phyloP scores from a whole-genome alignment of 371 early-diverging fungal genomes.

The Mortierella sp. region DNA sequence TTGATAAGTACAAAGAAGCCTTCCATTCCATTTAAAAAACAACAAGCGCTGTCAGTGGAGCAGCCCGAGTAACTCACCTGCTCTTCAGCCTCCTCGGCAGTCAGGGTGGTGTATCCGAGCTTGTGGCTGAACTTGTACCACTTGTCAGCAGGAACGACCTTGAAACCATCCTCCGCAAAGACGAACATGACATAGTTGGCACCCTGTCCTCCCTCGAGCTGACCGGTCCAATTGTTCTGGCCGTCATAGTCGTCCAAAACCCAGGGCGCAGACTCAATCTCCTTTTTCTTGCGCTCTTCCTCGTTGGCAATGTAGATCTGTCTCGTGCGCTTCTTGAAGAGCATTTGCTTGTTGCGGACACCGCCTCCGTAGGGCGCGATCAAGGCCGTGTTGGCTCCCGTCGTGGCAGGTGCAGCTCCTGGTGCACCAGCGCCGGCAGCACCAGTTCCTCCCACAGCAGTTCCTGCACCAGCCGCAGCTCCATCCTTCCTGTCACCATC shows the following conservation, averaged over 20 bases:
- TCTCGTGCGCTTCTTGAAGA: conserved; percentile 87
- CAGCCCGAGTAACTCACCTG: conserved; percentile 63
- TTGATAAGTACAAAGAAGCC: neutral
- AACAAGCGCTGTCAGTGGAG: neutral
- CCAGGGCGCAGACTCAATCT: conserved; percentile 85
- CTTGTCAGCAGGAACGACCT: conserved; percentile 87
- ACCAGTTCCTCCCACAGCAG: conserved; percentile 10
- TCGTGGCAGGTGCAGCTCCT: conserved; percentile 54
- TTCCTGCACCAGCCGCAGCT: conserved; percentile 7
- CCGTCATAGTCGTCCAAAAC: conserved; percentile 82
- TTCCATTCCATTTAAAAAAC: neutral
- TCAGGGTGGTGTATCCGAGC: conserved; percentile 83
- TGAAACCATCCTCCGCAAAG: conserved; percentile 83
- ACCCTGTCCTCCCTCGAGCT: conserved; percentile 83
- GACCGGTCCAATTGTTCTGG: conserved; percentile 75
- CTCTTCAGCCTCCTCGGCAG: conserved; percentile 95
- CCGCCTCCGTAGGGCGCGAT: conserved; percentile 88
- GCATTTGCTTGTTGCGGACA: conserved; percentile 81
- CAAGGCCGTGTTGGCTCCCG: conserved; percentile 79
- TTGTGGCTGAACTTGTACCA: conserved; percentile 94
- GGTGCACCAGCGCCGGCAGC: conserved; percentile 3
- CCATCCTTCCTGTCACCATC: conserved; percentile 40
- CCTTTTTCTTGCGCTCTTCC: conserved; percentile 75
- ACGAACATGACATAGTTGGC: conserved; percentile 88
- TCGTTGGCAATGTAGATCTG: conserved; percentile 85